A percentile compares a stretch with the other conserved stretches of the same genome.
These are phyloP conservation scores for Naegleria fowleri DNA, from an alignment of 208 protist genomes.

Conservation along the genomic window DNA sequence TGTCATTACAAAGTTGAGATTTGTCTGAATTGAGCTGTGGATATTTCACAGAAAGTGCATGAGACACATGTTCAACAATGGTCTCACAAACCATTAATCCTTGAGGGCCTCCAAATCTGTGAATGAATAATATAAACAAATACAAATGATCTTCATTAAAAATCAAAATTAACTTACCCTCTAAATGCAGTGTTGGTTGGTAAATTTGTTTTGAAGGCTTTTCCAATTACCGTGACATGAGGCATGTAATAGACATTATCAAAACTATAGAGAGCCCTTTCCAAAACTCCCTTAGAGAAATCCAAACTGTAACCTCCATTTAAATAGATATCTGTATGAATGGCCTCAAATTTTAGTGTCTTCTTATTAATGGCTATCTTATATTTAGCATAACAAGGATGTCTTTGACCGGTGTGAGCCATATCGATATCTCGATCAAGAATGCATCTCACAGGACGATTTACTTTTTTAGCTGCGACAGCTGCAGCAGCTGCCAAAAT, in stretches of 20 bases:
- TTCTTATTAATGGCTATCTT: neutral
- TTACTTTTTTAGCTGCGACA: slow-evolving; percentile 52
- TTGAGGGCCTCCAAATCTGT: slow-evolving; percentile 78
- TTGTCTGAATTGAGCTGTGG: neutral
- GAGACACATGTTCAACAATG: slow-evolving; percentile 57
- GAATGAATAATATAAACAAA: too few relatives aligned
- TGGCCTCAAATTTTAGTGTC: neutral
- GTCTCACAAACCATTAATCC: slow-evolving; percentile 57
- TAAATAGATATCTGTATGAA: neutral
- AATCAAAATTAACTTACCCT: too few relatives aligned
- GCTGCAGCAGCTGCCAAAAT: slow-evolving; percentile 44
- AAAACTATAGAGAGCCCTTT: slow-evolving; percentile 44
- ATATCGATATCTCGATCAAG: slow-evolving; percentile 67
- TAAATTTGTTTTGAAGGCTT: slow-evolving; percentile 62
- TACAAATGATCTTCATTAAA: too few relatives aligned
- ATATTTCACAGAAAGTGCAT: too few relatives aligned
- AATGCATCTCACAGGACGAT: slow-evolving; percentile 54
- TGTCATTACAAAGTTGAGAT: neutral
- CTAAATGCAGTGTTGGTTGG: slow-evolving; percentile 69
- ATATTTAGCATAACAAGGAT: slow-evolving; percentile 35
- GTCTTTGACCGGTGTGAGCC: slow-evolving; percentile 47
- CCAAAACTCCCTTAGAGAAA: slow-evolving; percentile 19
- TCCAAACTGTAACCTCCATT: slow-evolving; percentile 32
- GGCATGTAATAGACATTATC: slow-evolving; percentile 72
- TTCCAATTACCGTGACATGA: slow-evolving; percentile 46